A percentile compares a stretch with the other conserved stretches of the same genome.
phyloP scores from a whole-genome alignment of 306 rosid species.

The Rosa chinensis region DNA sequence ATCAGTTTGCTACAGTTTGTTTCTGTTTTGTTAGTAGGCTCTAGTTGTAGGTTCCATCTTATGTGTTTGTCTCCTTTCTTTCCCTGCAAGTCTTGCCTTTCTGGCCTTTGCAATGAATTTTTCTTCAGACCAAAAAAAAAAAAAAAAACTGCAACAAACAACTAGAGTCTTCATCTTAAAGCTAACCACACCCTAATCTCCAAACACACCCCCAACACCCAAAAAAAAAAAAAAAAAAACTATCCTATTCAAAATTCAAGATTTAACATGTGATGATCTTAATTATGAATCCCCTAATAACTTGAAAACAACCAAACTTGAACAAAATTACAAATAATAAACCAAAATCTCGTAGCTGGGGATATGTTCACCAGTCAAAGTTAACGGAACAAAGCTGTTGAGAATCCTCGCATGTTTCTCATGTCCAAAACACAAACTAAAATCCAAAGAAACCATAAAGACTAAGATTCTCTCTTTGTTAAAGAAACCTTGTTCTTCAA shows the following conservation, averaged over 20 bases:
- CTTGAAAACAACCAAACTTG: neutral
- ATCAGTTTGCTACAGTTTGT: too few relatives aligned
- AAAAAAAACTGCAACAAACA: neutral
- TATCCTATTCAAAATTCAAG: neutral
- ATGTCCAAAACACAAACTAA: too few relatives aligned
- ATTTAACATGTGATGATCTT: neutral
- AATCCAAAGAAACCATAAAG: neutral
- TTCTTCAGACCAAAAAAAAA: too few relatives aligned
- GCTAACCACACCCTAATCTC: neutral
- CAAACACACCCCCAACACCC: neutral
- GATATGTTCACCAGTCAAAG: too few relatives aligned
- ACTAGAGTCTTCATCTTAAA: neutral
- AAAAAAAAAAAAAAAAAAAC: neutral
- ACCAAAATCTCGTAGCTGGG: too few relatives aligned
- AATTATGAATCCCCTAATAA: neutral
- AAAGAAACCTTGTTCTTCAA: neutral
- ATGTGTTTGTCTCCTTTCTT: too few relatives aligned
- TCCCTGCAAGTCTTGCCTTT: too few relatives aligned
- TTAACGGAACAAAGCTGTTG: too few relatives aligned
- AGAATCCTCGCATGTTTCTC: too few relatives aligned
- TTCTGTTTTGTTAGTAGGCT: too few relatives aligned
- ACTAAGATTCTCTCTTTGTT: neutral
- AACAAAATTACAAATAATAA: neutral
- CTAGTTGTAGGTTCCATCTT: too few relatives aligned
- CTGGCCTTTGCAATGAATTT: too few relatives aligned